Evolutionary conservation across 2,329 filamentous ascomycete genomes (phyloP).

Genomic region (Fusarium miscanthi): DNA sequence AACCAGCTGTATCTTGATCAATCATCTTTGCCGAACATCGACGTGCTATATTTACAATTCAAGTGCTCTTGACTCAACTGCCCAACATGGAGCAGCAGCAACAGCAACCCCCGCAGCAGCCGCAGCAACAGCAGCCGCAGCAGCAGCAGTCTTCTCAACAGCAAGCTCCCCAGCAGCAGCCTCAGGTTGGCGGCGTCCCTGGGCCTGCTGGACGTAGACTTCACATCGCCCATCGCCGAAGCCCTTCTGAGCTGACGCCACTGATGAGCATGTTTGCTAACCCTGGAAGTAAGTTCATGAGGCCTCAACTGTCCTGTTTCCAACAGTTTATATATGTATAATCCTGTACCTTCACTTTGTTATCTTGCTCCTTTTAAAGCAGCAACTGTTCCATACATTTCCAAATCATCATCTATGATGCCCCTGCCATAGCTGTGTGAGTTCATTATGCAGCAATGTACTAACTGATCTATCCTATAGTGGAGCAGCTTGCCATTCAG

Average conservation of each 20-base stretch:
- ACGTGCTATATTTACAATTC: slow-evolving; percentile 48
- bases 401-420: background rate
- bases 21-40: slow-evolving; percentile 49
- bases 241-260: slow-evolving; percentile 95
- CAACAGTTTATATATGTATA: background rate
- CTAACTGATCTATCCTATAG: slow-evolving; percentile 58
- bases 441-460: background rate
- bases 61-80: slow-evolving; percentile 57
- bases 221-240: slow-evolving; percentile 96
- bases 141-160: slow-evolving; percentile 68
- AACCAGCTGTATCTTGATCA: slow-evolving; percentile 38
- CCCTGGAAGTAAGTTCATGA: slow-evolving; percentile 68
- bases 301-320: slow-evolving; percentile 9
- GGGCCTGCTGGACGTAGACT: slow-evolving; percentile 89
- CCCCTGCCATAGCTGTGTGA: background rate
- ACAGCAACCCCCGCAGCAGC: slow-evolving; percentile 67
- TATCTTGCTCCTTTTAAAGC: background rate
- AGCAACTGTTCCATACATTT: background rate
- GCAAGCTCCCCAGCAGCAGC: slow-evolving; percentile 58
- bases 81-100: slow-evolving; percentile 68
- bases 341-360: slow-evolving; percentile 8
- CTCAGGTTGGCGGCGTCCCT: slow-evolving; percentile 66
- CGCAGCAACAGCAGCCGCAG: slow-evolving; percentile 59
- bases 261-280: slow-evolving; percentile 91
- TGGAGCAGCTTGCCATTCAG: slow-evolving; percentile 97